Conservation (phyloP, 345 rosid genomes). For the Crucihimalaya himalaica region DNA sequence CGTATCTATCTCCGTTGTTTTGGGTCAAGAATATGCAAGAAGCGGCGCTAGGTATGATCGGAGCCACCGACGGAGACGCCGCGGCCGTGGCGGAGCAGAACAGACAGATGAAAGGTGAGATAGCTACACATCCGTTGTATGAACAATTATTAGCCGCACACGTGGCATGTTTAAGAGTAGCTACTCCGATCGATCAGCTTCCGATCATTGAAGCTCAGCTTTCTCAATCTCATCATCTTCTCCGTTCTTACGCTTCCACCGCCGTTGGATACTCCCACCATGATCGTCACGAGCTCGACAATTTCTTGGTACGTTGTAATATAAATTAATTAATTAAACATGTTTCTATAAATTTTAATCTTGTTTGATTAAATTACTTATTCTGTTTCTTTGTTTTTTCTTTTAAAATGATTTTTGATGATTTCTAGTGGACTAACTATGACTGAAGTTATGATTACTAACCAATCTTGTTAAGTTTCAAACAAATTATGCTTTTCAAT, state of each 20-base stretch:
- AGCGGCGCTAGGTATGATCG: conserved; percentile 74
- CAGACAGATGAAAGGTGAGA: conserved; percentile 79
- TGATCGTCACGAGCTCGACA: conserved; percentile 91
- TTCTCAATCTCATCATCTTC: conserved; percentile 77
- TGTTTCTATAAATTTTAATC: not conserved
- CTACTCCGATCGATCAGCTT: conserved; percentile 95
- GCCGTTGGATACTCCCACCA: conserved; percentile 49
- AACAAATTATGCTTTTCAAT: not conserved
- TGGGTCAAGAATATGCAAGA: conserved; percentile 61
- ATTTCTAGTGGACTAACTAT: not conserved
- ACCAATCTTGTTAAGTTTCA: not conserved
- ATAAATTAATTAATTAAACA: not conserved
- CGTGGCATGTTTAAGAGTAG: conserved; percentile 87
- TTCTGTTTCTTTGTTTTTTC: conserved; percentile 16
- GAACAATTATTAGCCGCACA: conserved; percentile 87
- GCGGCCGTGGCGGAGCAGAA: conserved; percentile 43
- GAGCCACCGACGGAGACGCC: conserved; percentile 42
- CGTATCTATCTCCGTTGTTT: not conserved
- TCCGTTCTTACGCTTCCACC: conserved; percentile 79
- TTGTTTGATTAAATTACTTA: not conserved
- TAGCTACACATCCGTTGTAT: conserved; percentile 79
- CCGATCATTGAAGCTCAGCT: conserved; percentile 94
- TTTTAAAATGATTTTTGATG: not conserved
- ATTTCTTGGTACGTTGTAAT: conserved; percentile 67
- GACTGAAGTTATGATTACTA: not conserved